A percentile compares a stretch with the other conserved stretches of the same genome.
Evolutionary conservation across 805 yeast genomes (phyloP).

Genomic region (Lachancea waltii): DNA sequence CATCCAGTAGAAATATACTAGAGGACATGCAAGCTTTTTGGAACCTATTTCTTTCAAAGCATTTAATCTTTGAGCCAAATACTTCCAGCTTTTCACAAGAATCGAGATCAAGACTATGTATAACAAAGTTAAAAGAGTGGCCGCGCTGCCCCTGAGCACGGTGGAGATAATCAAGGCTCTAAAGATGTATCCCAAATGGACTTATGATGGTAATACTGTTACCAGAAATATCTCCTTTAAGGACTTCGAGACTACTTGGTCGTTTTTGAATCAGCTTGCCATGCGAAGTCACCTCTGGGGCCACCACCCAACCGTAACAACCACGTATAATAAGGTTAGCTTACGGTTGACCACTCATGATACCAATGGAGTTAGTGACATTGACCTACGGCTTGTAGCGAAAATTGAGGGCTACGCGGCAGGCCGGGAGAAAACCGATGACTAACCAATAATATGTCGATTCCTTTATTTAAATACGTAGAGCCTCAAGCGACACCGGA

Average conservation of each 20-base stretch:
- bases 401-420: constrained; percentile 35
- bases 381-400: constrained; percentile 54
- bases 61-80: not conserved
- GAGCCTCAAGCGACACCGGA: not conserved
- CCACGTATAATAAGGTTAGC: constrained; percentile 53
- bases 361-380: constrained; percentile 42
- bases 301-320: constrained; percentile 67
- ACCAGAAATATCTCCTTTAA: constrained; percentile 38
- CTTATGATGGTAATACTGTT: constrained; percentile 18
- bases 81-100: not conserved
- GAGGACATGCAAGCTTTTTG: constrained; percentile 19
- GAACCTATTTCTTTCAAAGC: not conserved
- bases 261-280: constrained; percentile 53
- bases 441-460: not conserved
- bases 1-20: constrained; percentile 26
- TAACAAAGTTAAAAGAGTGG: constrained; percentile 32
- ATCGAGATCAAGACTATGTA: constrained; percentile 34
- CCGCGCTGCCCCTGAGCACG: constrained; percentile 26
- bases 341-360: constrained; percentile 63
- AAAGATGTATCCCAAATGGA: constrained; percentile 25
- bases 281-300: constrained; percentile 49
- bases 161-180: constrained; percentile 22
- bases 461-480: not conserved
- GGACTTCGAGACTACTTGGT: constrained; percentile 60
- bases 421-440: constrained; percentile 3